Evolutionary conservation across 352 stramenopile species (phyloP), one percentile per base, ranked within the genome.

Genomic region (Aphanomyces astaci): DNA sequence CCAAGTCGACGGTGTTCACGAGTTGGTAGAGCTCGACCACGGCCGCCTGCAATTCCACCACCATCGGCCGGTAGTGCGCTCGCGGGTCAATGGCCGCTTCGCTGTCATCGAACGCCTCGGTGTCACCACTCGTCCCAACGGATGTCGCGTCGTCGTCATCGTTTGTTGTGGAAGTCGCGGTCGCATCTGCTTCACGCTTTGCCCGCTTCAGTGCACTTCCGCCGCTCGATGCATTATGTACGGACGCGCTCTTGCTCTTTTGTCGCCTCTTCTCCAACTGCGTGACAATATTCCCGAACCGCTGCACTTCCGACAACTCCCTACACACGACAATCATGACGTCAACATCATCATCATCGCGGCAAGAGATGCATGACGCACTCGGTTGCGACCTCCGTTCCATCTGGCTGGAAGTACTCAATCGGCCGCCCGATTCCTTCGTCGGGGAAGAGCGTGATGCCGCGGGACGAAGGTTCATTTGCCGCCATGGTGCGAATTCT

Each of bases 1-100:
- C 90, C 45, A 95, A 69, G 64, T 95, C 86, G 53, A 95, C 92
- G 22, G 86, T 90, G 72, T 93, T 93, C 63, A 95, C 92, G 13
- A 95, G 73, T 70, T 95, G 84, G 62, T 93, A 83, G 30, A 93
- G 73, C 54, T 93, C 86, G 10, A 85, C 83, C 31, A 90, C 77
- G 28, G 84, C 84, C 0, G 77, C 79, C 66, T 95, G 86, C 2
- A 95, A 78, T 71, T 95, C 86, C 3, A 74, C 55, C 60, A 95
- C 87, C 81, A 95, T 92, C 9, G 87, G 84, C 1, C 78, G 80
- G 66, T 95, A 95, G 73, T 95, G 79, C 59, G 92, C 86, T 32
- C 87, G 84, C 25, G 87, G 87, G 48, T 95, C 87, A 31, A 95
- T 93, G 64, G 93, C 81, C 27, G 92, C 83, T 40, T 91, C 79